phyloP scores from a whole-genome alignment of 352 stramenopile genomes.

The Phytophthora ohioensis region DNA sequence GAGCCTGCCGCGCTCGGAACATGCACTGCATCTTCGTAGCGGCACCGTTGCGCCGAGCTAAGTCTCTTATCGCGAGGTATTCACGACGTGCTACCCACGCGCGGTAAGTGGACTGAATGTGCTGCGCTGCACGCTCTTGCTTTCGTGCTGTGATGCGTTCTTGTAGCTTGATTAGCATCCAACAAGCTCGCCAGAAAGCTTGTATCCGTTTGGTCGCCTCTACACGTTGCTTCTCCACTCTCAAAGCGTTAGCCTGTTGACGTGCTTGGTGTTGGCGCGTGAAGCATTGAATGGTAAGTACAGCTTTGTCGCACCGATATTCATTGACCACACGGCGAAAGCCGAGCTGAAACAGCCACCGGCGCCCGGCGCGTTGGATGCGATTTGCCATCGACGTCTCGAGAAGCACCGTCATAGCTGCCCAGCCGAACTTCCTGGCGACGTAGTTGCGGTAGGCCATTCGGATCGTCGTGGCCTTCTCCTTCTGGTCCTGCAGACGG shows the following conservation, averaged over 20 bases:
- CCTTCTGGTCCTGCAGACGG: constrained; percentile 23
- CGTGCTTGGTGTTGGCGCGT: constrained; percentile 30
- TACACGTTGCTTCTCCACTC: constrained; percentile 26
- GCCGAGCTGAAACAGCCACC: constrained; percentile 44
- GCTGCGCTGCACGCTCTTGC: constrained; percentile 17
- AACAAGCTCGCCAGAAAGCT: constrained; percentile 40
- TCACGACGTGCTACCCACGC: constrained; percentile 27
- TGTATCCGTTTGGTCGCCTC: constrained; percentile 44
- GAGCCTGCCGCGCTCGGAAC: constrained; percentile 42
- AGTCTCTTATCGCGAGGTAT: constrained; percentile 38
- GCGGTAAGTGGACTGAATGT: constrained; percentile 40
- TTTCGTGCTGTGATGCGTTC: constrained; percentile 15
- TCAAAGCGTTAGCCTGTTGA: constrained; percentile 8
- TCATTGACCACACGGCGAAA: constrained; percentile 18
- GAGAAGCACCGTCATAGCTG: constrained; percentile 43
- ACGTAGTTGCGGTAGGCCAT: constrained; percentile 67
- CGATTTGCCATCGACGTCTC: constrained; percentile 51
- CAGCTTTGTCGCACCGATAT: constrained; percentile 31
- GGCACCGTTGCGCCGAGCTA: constrained; percentile 41
- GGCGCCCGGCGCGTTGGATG: constrained; percentile 43
- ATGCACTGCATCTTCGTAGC: constrained; percentile 58
- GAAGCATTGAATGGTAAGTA: constrained; percentile 42
- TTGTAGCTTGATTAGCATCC: constrained; percentile 34
- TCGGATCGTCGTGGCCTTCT: constrained; percentile 46
- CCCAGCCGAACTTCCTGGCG: constrained; percentile 75